Evolutionary conservation across 768 basidiomycete genomes (phyloP), one percentile per base, ranked within the genome.

Genomic region (Lyophyllum shimeji): DNA sequence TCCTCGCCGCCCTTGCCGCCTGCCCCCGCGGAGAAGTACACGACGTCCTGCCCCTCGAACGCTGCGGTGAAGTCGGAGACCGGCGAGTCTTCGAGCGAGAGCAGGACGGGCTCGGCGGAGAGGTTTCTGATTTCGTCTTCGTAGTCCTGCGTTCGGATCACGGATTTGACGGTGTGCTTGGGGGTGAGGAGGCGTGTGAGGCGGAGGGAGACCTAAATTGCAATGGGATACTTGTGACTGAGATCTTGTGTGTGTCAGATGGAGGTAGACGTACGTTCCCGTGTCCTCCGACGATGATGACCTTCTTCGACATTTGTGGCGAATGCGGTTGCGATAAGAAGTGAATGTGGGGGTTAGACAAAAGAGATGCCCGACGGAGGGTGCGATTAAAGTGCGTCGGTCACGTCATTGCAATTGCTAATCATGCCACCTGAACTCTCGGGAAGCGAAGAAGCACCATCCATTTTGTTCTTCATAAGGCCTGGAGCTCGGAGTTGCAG

Each of bases 1-100:
- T 82, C 81, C 33, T 74, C 72, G 0, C 79, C 80, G 7, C 83
- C 85, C 60, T 82, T 83, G 0, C 83, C 83, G 0, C 85, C 85
- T 0, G 86, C 81, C 0, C 78, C 78, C 3, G 78, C 78, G 33
- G 73, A 72, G 57, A 78, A 80, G 58, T 78, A 78, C n/a, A 81
- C 74, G 7, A 79, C 68, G 50, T 78, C 75, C 7, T 68, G 60
- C 0, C 71, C 71, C 33, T 68, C 60, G 63, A 89, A 84, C 0
- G 73, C 71, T 1, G 70, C 58, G 2, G 75, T 73, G 60, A 87
- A 81, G 1, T 80, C 74, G 0, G 68, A 58, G 0, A 74, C 70
- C 0, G 82, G 64, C 12, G 75, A 69, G 18, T 82, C 76, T 60
- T 87, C 85, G 23, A 88, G 73, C 1, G 83, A 84, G 33, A 87